A percentile compares a stretch with the other conserved stretches of the same genome.
Conservation (phyloP, 78 protist genomes). For the Dictyostelium brefeldianum region DNA sequence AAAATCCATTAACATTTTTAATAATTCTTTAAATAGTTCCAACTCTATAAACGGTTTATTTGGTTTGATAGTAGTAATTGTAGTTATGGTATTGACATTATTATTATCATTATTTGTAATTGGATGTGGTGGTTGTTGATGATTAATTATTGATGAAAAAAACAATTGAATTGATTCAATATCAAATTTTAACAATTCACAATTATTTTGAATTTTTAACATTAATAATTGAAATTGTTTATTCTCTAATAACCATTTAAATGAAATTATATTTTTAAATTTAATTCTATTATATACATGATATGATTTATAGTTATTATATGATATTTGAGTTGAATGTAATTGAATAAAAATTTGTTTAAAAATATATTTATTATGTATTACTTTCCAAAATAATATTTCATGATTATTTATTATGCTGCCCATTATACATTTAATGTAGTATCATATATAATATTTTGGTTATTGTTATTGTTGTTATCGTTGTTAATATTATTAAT, state of each 20-base stretch:
- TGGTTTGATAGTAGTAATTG: too few relatives aligned
- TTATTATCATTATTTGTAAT: not conserved
- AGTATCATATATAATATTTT: too few relatives aligned
- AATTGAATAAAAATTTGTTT: not conserved
- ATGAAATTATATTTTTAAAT: not conserved
- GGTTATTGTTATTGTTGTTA: too few relatives aligned
- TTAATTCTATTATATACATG: not conserved
- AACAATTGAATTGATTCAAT: not conserved
- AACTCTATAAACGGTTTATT: too few relatives aligned
- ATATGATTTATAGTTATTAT: not conserved
- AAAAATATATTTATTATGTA: not conserved
- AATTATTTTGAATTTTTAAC: too few relatives aligned
- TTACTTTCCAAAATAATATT: conserved; percentile 5
- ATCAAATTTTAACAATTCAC: not conserved
- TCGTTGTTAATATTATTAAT: too few relatives aligned
- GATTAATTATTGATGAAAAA: not conserved
- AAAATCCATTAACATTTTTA: not conserved
- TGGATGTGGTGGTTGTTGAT: not conserved
- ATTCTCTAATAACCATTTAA: not conserved
- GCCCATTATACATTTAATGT: too few relatives aligned
- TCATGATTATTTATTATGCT: not conserved
- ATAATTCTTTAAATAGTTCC: not conserved
- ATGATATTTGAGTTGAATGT: not conserved
- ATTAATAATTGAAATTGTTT: not conserved
- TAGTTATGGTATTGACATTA: too few relatives aligned